Percentiles rank a stretch among this genome's conserved stretches.
These are phyloP conservation scores for Primulina tabacum DNA, from an alignment of 257 asterid genomes.

Conservation along the genomic window DNA sequence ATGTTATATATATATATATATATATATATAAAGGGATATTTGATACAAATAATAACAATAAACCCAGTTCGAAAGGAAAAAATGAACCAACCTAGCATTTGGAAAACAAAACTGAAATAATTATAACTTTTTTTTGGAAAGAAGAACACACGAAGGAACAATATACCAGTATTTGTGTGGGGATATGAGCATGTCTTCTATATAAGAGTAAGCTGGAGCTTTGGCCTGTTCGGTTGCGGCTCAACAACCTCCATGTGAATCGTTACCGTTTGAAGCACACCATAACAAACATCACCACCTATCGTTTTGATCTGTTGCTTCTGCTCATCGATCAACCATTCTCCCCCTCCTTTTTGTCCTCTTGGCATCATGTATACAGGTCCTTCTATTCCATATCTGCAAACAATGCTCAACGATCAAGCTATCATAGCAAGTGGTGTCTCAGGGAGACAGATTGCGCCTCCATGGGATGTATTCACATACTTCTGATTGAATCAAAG, in stretches of 20 bases:
- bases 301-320: conserved; percentile 65
- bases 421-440: conserved; percentile 1
- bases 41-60: too few relatives aligned
- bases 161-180: background rate
- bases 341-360: conserved; percentile 64
- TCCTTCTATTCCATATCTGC: conserved; percentile 95
- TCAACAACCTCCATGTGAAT: conserved; percentile 89
- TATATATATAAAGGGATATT: too few relatives aligned
- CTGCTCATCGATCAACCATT: conserved; percentile 78
- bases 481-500: conserved; percentile 4
- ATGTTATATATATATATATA: too few relatives aligned
- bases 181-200: conserved; percentile 18
- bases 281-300: conserved; percentile 50
- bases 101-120: background rate
- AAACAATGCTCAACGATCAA: conserved; percentile 1
- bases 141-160: background rate
- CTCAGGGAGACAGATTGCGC: background rate
- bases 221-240: conserved; percentile 95
- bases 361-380: conserved; percentile 63
- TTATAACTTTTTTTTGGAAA: too few relatives aligned
- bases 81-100: background rate
- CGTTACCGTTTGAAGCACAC: conserved; percentile 71
- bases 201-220: conserved; percentile 74
- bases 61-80: too few relatives aligned
- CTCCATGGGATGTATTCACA: background rate